Base-by-base conservation (phyloP, 495 filamentous ascomycete genomes). In the Lindgomyces ingoldianus region DNA sequence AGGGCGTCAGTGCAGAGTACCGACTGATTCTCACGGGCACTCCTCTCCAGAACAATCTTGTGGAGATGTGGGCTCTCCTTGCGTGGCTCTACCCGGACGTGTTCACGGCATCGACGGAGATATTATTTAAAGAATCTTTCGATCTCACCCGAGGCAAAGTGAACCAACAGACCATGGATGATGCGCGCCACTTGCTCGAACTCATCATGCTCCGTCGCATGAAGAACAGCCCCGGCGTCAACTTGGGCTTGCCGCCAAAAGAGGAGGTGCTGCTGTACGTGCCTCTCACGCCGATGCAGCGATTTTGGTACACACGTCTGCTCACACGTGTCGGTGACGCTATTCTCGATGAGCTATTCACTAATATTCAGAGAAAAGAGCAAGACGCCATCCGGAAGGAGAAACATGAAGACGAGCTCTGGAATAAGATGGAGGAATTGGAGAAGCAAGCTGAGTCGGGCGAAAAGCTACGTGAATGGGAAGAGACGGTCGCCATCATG, bases 81-180 rank as follows among this genome's bases (percentile, higher is more conserved):
- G 81, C 84, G 54, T 89, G 83, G 83, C 72, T 89, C 0, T 86
- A 83, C 52, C 85, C 84, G 0, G 83, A 87, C 14, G 81, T 89
- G 0, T 89, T 89, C 67, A 73, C 74, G 2, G 70, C 73, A 1
- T 77, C 80, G 14, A 87, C 84, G 0, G 72, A 73, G 1, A 68
- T 76, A 1, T 64, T 79, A 0, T 89, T 89, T 69, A 80, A 80
- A 42, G 71, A 78, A 4, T 83, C 85, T 0, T 89, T 88, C 65
- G 79, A 85, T 53, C 70, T 89, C 2, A 79, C 74, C 0, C 74
- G 80, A 3, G 86, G 87, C 0, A 80, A 79, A 61, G 81, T 85
- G 10, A 81, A 83, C 19, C 78, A 73, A 1, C 64, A 60, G 0
- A 82, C 87, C 22, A 77, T 89, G 71, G 79, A 85, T 46, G 68